These are phyloP conservation scores for Colletotrichum siamense DNA, from an alignment of 2,329 filamentous ascomycete species.

Conservation along the genomic window DNA sequence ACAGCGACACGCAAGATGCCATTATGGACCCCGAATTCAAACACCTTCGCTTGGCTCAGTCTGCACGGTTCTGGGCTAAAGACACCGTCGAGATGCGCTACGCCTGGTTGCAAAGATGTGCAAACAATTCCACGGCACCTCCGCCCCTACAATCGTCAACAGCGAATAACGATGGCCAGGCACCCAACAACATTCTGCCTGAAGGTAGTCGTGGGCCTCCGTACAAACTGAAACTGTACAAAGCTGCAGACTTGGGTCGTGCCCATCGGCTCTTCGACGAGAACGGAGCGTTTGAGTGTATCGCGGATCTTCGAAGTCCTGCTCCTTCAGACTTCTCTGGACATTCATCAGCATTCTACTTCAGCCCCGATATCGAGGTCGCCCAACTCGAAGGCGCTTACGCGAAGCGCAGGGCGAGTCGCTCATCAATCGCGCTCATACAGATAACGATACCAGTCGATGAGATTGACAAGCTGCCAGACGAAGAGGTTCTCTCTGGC, in stretches of 20 bases:
- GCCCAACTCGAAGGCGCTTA: background rate
- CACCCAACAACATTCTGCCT: too few relatives aligned
- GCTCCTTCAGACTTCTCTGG: background rate
- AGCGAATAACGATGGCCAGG: background rate
- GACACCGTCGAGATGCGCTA: background rate
- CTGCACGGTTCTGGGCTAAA: background rate
- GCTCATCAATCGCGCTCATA: background rate
- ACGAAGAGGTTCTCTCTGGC: background rate
- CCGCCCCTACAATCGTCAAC: background rate
- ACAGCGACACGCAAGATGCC: background rate
- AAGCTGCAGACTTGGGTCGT: background rate
- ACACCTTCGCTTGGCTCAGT: background rate
- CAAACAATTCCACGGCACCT: background rate
- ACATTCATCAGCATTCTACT: background rate
- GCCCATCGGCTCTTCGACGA: background rate
- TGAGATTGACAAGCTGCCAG: background rate
- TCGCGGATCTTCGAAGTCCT: background rate
- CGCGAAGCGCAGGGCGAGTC: background rate
- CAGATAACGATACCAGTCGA: background rate
- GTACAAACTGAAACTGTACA: background rate
- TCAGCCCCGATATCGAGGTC: background rate
- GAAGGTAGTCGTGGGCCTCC: background rate
- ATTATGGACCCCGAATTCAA: background rate
- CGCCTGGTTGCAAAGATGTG: background rate
- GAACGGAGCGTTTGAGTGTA: background rate